These are phyloP conservation scores for Phialocephala subalpina DNA, from an alignment of 2,329 filamentous ascomycete genomes.

Conservation along the genomic window DNA sequence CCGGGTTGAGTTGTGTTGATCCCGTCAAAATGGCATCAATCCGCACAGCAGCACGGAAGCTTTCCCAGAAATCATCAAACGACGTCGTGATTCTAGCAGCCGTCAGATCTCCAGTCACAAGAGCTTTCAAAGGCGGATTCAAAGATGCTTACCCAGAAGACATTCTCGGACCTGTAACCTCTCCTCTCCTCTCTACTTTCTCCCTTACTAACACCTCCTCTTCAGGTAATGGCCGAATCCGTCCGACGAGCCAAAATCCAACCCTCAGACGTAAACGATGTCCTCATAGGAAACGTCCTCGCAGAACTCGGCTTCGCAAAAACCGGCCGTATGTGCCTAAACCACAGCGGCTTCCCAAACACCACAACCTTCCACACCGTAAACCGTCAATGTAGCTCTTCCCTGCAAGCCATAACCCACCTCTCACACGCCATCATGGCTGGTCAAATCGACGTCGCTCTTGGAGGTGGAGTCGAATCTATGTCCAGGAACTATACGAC, in stretches of 20 bases:
- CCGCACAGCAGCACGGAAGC: conserved; percentile 21
- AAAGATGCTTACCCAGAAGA: conserved; percentile 74
- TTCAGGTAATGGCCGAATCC: conserved; percentile 54
- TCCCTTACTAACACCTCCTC: conserved; percentile 1
- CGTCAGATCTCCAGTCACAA: conserved; percentile 70
- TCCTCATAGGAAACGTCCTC: conserved; percentile 71
- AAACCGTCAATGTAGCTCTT: conserved; percentile 71
- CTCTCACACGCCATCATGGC: conserved; percentile 67
- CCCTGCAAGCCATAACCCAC: conserved; percentile 68
- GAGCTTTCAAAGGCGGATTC: conserved; percentile 72
- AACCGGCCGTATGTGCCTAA: conserved; percentile 71
- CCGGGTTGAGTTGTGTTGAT: not conserved
- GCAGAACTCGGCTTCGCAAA: conserved; percentile 72
- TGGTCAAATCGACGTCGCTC: conserved; percentile 66
- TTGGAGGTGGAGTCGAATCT: conserved; percentile 74
- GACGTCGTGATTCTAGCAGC: conserved; percentile 74
- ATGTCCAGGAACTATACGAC: conserved; percentile 75
- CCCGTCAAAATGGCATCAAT: conserved; percentile 27
- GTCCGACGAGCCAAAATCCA: conserved; percentile 67
- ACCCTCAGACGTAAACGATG: conserved; percentile 66
- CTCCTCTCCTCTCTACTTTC: not conserved
- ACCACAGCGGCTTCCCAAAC: conserved; percentile 67
- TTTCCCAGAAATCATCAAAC: conserved; percentile 59
- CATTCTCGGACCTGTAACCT: conserved; percentile 58
- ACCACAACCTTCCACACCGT: conserved; percentile 70